Percentiles rank a stretch among this genome's conserved stretches.
These are phyloP conservation scores for Fraxinus quadrangulata DNA, from an alignment of 257 asterid species.

Conservation along the genomic window DNA sequence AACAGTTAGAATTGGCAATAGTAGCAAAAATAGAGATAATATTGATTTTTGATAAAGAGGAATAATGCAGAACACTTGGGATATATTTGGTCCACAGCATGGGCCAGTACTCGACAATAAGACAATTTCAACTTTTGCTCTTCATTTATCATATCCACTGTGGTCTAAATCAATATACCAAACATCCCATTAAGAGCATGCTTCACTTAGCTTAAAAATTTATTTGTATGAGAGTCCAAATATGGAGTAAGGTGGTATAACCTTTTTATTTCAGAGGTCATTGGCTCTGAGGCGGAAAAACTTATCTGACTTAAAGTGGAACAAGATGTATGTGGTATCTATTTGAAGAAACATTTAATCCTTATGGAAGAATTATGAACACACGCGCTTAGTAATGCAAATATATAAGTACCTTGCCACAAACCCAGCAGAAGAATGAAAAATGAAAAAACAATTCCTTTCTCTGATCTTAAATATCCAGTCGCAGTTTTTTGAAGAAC, in stretches of 20 bases:
- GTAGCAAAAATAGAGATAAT: not conserved
- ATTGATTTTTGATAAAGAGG: not conserved
- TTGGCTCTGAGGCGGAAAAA: not conserved
- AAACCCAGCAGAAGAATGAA: conserved; percentile 6
- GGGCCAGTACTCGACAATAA: not conserved
- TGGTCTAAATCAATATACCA: not conserved
- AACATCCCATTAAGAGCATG: not conserved
- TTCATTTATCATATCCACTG: not conserved
- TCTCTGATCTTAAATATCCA: not conserved
- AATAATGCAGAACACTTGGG: not conserved
- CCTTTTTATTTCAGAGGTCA: not conserved
- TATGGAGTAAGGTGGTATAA: not conserved
- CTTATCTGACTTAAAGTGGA: not conserved
- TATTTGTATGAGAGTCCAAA: not conserved
- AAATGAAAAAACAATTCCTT: not conserved
- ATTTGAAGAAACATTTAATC: not conserved
- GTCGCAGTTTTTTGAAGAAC: not conserved
- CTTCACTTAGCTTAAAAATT: not conserved
- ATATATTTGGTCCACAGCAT: not conserved
- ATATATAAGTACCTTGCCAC: not conserved
- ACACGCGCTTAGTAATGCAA: not conserved
- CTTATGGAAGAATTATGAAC: not conserved
- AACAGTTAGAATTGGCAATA: conserved; percentile 18
- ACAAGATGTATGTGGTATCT: not conserved
- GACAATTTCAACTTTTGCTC: not conserved